A percentile compares a stretch with the other conserved stretches of the same genome.
Conservation (phyloP, 2,329 filamentous ascomycete genomes). For the Aspergillus pseudoglaucus region DNA sequence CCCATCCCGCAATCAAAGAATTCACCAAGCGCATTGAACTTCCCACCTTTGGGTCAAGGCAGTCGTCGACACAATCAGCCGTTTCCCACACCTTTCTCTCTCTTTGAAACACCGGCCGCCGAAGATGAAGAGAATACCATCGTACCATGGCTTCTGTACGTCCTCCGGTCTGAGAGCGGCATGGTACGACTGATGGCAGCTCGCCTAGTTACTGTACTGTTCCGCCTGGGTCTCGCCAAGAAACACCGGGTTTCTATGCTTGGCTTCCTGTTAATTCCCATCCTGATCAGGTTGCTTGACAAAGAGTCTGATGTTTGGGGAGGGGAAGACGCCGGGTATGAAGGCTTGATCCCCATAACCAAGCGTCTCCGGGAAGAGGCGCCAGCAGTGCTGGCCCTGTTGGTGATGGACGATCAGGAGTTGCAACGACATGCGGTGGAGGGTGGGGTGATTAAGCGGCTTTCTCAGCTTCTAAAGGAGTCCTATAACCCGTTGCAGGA, state of each 20-base stretch:
- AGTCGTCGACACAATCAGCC: conserved; percentile 30
- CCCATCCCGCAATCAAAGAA: conserved; percentile 29
- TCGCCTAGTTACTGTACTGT: conserved; percentile 62
- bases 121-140: conserved; percentile 65
- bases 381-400: conserved; percentile 67
- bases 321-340: conserved; percentile 34
- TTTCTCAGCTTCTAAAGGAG: conserved; percentile 59
- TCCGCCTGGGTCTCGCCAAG: conserved; percentile 60
- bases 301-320: conserved; percentile 40
- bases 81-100: conserved; percentile 27
- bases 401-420: conserved; percentile 70
- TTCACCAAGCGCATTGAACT: conserved; percentile 35
- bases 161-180: conserved; percentile 53
- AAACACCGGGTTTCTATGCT: conserved; percentile 59
- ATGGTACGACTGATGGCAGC: conserved; percentile 62
- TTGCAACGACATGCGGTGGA: conserved; percentile 80
- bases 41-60: conserved; percentile 48
- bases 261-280: conserved; percentile 61
- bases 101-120: conserved; percentile 33
- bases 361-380: conserved; percentile 61
- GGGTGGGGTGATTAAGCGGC: conserved; percentile 53
- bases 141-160: conserved; percentile 64
- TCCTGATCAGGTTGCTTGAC: conserved; percentile 61
- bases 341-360: conserved; percentile 35
- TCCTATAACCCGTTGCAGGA: conserved; percentile 56